A percentile compares a stretch with the other conserved stretches of the same genome.
phyloP scores from a whole-genome alignment of 768 basidiomycete species.

The Suillus occidentalis region DNA sequence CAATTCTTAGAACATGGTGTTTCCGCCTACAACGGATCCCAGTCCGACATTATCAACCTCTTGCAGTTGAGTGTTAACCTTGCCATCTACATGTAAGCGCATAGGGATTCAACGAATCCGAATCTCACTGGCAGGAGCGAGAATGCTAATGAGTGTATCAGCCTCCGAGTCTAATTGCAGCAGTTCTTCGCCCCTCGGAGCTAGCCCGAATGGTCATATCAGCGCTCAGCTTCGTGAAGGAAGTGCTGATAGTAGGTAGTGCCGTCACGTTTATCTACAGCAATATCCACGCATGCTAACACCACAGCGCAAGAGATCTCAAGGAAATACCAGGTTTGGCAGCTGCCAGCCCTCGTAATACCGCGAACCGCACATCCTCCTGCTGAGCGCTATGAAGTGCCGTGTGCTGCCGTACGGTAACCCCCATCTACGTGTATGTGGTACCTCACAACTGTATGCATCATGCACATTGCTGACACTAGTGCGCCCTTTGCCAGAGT shows the following conservation, averaged over 20 bases:
- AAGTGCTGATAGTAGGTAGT: background rate
- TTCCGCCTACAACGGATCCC: background rate
- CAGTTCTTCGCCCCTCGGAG: background rate
- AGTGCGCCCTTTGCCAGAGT: background rate
- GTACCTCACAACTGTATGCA: background rate
- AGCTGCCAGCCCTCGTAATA: background rate
- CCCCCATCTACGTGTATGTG: background rate
- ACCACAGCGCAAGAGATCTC: background rate
- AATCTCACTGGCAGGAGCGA: background rate
- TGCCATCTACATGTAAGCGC: background rate
- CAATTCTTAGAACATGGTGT: background rate
- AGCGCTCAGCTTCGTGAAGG: background rate
- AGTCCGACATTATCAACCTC: background rate
- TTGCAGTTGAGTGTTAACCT: background rate
- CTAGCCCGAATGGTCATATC: background rate
- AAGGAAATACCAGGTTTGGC: background rate
- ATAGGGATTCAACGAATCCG: background rate
- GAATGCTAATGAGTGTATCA: background rate
- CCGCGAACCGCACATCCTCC: background rate
- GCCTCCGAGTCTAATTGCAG: background rate
- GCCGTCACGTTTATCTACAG: background rate
- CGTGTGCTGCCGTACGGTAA: background rate
- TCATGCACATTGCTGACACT: background rate
- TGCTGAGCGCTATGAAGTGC: background rate
- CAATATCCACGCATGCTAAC: background rate